These are phyloP conservation scores for Abrus pulchellus DNA, from an alignment of 306 rosid species.

Conservation along the genomic window DNA sequence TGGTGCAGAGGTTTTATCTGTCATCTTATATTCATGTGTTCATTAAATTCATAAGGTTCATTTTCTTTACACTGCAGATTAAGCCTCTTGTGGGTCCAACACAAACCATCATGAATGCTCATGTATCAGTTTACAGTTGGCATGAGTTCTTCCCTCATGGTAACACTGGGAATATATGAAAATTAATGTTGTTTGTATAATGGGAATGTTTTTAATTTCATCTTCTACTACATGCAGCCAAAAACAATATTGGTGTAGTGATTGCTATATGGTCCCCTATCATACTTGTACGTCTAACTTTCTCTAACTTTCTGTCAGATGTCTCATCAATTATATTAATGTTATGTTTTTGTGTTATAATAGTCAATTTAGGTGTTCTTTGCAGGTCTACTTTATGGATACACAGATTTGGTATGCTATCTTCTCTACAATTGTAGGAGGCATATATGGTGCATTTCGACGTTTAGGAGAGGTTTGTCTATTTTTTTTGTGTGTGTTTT, in stretches of 20 bases:
- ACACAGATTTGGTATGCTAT: slow-evolving; percentile 99
- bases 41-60: slow-evolving; percentile 34
- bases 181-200: slow-evolving; percentile 38
- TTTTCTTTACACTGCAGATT: slow-evolving; percentile 68
- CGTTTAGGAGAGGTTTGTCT: slow-evolving; percentile 96
- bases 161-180: slow-evolving; percentile 51
- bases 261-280: slow-evolving; percentile 91
- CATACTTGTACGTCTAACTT: slow-evolving; percentile 76
- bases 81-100: slow-evolving; percentile 94
- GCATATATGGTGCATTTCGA: slow-evolving; percentile 95
- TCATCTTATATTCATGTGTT: slow-evolving; percentile 4
- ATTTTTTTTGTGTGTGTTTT: slow-evolving; percentile 21
- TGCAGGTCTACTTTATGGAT: slow-evolving; percentile 98
- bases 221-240: slow-evolving; percentile 70
- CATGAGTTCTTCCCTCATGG: slow-evolving; percentile 97
- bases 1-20: slow-evolving; percentile 11
- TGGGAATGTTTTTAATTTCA: slow-evolving; percentile 43
- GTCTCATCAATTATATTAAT: slow-evolving; percentile 38
- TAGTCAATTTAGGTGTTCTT: slow-evolving; percentile 17
- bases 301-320: slow-evolving; percentile 39
- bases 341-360: slow-evolving; percentile 27
- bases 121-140: slow-evolving; percentile 65
- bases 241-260: slow-evolving; percentile 87
- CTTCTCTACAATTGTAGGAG: slow-evolving; percentile 89
- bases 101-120: slow-evolving; percentile 73